Conservation (phyloP, 2,329 filamentous ascomycete genomes). For the Pseudopyricularia javanii region DNA sequence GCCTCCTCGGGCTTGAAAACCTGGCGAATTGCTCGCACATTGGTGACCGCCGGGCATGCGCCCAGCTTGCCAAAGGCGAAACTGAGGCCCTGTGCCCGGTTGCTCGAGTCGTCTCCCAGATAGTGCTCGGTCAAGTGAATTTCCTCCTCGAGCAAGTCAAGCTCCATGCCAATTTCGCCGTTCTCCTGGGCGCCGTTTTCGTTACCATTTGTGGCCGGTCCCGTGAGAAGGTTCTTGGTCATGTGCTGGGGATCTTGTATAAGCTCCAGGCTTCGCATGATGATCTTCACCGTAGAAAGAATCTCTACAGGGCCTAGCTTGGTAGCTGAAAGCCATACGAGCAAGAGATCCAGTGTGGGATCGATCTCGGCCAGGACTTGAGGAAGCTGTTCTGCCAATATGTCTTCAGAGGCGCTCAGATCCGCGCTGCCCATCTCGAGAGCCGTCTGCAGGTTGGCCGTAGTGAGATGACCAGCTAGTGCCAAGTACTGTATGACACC, state of each 20-base stretch:
- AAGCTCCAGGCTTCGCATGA: slow-evolving; percentile 59
- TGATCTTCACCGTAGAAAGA: slow-evolving; percentile 48
- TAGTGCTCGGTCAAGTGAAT: slow-evolving; percentile 57
- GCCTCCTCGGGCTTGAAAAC: slow-evolving; percentile 56
- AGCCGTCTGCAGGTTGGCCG: slow-evolving; percentile 45
- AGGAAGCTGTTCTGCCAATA: slow-evolving; percentile 49
- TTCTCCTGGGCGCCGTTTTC: slow-evolving; percentile 16
- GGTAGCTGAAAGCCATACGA: slow-evolving; percentile 52
- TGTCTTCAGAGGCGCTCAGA: slow-evolving; percentile 29
- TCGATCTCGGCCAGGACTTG: slow-evolving; percentile 52
- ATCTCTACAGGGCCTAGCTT: slow-evolving; percentile 55
- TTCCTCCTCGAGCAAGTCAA: slow-evolving; percentile 51
- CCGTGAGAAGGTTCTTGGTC: slow-evolving; percentile 17
- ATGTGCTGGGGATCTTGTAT: slow-evolving; percentile 28
- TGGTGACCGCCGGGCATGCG: slow-evolving; percentile 45
- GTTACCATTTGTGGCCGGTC: slow-evolving; percentile 12
- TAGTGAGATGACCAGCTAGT: slow-evolving; percentile 46
- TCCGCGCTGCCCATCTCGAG: slow-evolving; percentile 35
- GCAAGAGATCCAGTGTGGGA: slow-evolving; percentile 52
- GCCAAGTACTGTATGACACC: slow-evolving; percentile 47
- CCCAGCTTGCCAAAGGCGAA: slow-evolving; percentile 59
- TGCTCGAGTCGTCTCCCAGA: slow-evolving; percentile 49
- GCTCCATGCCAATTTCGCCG: slow-evolving; percentile 33
- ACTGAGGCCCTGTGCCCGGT: slow-evolving; percentile 52
- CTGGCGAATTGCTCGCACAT: slow-evolving; percentile 51